Base-by-base conservation (phyloP, 2,329 filamentous ascomycete species). In the Calonectria hawksworthii region DNA sequence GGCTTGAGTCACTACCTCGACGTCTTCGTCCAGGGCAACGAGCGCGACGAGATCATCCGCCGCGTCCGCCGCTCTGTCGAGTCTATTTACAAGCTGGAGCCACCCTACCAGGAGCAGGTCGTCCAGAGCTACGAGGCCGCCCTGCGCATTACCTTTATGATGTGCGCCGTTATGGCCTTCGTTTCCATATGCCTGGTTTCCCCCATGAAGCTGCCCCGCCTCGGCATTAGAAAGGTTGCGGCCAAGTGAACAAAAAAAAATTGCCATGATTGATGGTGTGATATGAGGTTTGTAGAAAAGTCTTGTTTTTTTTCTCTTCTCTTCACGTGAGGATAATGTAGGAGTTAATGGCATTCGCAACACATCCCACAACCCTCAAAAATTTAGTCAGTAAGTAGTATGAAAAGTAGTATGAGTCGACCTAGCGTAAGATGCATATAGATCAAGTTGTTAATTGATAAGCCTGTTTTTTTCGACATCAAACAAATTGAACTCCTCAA, bases 1-100 rank as follows among this genome's bases (percentile, higher is more conserved):
- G 89, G 91, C 0, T 86, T 96, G 67, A 84, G 90, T 11, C 85
- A 87, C 23, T 93, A 92, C 77, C 87, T 96, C 7, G 84, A 90
- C 6, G 76, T 82, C 14, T 88, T 90, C 41, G 92, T 96, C 11
- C 88, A 87, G 0, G 93, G 92, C 0, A 86, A 87, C 0, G 86
- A 92, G 30, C 94, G 92, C 80, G 86, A 87, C 0, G 85, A 88
- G 61, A 85, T 93, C n/a, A 89, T 92, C 51, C 84, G 84, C 56
- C 83, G 82, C 54, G 90, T 91, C 5, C 84, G 91, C 56, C 84
- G 85, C 75, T 91, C 88, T n/a, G 90, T 93, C 28, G 89, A 89
- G 80, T 88, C 89, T 8, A 87, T 93, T 4, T 82, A 85, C 9
- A 80, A 82, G 30, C 81, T 93, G 41, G 84, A 85, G 4, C 82